Percentiles rank a stretch among this genome's conserved stretches.
Evolutionary conservation across 768 basidiomycete genomes (phyloP).

Genomic region (Hericium coralloides): DNA sequence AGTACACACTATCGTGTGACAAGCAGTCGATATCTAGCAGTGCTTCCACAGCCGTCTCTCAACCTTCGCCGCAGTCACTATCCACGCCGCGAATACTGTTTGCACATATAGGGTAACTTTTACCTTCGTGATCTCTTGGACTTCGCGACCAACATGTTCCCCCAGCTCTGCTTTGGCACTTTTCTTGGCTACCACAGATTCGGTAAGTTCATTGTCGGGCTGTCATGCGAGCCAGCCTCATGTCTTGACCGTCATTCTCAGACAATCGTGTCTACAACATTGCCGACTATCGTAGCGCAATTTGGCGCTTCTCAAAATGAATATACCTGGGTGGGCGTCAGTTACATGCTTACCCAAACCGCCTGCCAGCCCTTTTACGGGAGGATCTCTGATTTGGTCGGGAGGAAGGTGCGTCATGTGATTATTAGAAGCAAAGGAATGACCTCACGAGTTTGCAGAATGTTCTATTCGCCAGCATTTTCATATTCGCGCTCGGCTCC

Average conservation of each 20-base stretch:
- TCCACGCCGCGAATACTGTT: slow-evolving; percentile 9
- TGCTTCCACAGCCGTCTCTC: neutral
- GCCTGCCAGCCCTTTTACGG: slow-evolving; percentile 81
- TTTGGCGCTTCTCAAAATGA: slow-evolving; percentile 58
- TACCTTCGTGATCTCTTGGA: slow-evolving; percentile 1
- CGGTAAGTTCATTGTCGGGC: slow-evolving; percentile 37
- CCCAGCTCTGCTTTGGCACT: slow-evolving; percentile 67
- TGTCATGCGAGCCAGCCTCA: slow-evolving; percentile 2
- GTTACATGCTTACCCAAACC: slow-evolving; percentile 82
- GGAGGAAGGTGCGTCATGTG: slow-evolving; percentile 52
- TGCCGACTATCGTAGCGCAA: slow-evolving; percentile 72
- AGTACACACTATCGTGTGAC: neutral
- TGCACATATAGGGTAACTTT: slow-evolving; percentile 12
- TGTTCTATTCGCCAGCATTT: slow-evolving; percentile 64
- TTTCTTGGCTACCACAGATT: slow-evolving; percentile 83
- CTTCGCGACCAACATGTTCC: neutral
- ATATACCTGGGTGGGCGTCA: slow-evolving; percentile 81
- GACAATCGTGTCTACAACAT: slow-evolving; percentile 74
- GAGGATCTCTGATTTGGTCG: slow-evolving; percentile 68
- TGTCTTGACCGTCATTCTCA: slow-evolving; percentile 2
- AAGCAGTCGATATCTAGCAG: neutral
- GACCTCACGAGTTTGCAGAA: slow-evolving; percentile 30
- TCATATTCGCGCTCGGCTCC: slow-evolving; percentile 72
- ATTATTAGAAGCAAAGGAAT: slow-evolving; percentile 1
- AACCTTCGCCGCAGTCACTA: slow-evolving; percentile 2